These are phyloP conservation scores for Colletotrichum acutatum DNA, from an alignment of 2,329 filamentous ascomycete genomes.

Conservation along the genomic window DNA sequence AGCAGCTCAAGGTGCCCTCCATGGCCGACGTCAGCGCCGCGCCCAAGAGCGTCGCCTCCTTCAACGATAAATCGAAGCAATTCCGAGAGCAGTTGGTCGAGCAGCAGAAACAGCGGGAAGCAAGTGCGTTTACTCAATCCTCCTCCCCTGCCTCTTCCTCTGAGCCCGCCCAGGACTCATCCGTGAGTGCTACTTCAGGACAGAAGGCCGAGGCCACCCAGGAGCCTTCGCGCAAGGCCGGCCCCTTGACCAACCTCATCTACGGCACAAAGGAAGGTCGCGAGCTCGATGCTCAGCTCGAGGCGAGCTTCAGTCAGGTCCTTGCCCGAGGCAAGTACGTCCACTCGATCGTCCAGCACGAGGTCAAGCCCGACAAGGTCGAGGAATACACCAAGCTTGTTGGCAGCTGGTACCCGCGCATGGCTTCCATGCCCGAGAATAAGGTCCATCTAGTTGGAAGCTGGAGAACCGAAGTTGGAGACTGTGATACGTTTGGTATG, in stretches of 20 bases:
- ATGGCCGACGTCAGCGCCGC: constrained; percentile 82
- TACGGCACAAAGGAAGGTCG: constrained; percentile 97
- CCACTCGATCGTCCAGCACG: constrained; percentile 96
- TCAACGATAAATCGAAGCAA: constrained; percentile 84
- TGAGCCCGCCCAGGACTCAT: constrained; percentile 64
- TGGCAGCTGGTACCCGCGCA: constrained; percentile 89
- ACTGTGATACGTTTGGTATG: constrained; percentile 95
- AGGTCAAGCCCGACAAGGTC: constrained; percentile 94
- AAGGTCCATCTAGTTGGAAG: constrained; percentile 96
- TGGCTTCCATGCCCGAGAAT: constrained; percentile 87
- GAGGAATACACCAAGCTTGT: constrained; percentile 94
- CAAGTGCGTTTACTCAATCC: constrained; percentile 72
- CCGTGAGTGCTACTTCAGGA: constrained; percentile 69
- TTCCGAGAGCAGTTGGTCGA: constrained; percentile 86
- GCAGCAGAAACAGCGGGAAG: constrained; percentile 84
- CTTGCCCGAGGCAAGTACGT: constrained; percentile 97
- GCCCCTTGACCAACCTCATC: constrained; percentile 85
- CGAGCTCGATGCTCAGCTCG: constrained; percentile 94
- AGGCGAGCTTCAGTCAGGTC: constrained; percentile 95
- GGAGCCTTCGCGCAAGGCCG: constrained; percentile 73
- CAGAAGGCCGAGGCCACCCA: constrained; percentile 65
- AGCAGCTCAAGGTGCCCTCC: constrained; percentile 69
- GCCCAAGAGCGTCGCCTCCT: constrained; percentile 76
- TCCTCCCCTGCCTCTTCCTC: constrained; percentile 47
- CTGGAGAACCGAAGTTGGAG: constrained; percentile 97